Evolutionary conservation across 352 stramenopile genomes (phyloP).

Genomic region (Thraustochytrium sp.): DNA sequence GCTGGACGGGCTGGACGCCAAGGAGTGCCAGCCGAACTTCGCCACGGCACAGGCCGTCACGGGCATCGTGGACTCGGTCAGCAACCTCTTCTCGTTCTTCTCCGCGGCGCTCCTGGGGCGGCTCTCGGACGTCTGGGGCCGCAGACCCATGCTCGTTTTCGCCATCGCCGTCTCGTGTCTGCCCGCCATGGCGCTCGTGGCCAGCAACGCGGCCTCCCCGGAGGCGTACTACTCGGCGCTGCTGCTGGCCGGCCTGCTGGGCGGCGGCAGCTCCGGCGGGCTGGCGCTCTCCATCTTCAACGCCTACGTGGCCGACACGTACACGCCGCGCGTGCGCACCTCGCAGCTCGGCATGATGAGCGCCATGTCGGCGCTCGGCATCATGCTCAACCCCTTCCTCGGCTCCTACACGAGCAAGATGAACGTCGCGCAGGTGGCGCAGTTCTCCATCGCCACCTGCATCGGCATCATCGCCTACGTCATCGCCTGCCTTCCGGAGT

Average conservation of each 20-base stretch:
- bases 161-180: not conserved
- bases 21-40: slow-evolving; percentile 23
- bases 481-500: not conserved
- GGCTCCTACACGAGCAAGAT: not conserved
- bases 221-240: not conserved
- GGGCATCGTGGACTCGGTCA: slow-evolving; percentile 10
- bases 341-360: not conserved
- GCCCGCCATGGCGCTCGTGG: slow-evolving; percentile 2
- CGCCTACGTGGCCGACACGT: slow-evolving; percentile 19
- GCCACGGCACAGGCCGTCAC: not conserved
- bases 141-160: slow-evolving; percentile 1
- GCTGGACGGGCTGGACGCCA: not conserved
- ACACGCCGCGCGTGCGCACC: not conserved
- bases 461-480: not conserved
- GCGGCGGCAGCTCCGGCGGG: not conserved
- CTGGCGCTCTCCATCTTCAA: not conserved
- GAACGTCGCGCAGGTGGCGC: not conserved
- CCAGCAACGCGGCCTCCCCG: not conserved
- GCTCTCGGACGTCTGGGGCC: slow-evolving; percentile 6
- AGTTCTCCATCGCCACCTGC: not conserved
- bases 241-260: not conserved
- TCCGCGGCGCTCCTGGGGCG: slow-evolving; percentile 5
- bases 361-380: not conserved
- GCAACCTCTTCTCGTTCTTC: slow-evolving; percentile 37
- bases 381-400: not conserved